phyloP scores from a whole-genome alignment of 306 rosid species.

The Castanopsis chinensis region DNA sequence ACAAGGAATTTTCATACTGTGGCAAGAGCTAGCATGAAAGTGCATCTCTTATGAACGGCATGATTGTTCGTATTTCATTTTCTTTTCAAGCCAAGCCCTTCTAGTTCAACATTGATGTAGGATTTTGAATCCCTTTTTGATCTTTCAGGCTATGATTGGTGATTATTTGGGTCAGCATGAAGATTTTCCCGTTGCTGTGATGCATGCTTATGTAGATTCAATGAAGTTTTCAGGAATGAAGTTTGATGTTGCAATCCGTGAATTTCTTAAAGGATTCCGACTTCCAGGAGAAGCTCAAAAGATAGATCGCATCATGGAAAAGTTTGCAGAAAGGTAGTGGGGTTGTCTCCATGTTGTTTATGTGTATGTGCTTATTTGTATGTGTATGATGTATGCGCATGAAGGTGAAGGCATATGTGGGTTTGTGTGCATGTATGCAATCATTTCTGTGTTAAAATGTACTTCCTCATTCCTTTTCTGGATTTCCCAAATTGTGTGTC shows the following conservation, averaged over 20 bases:
- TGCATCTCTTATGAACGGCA: background rate
- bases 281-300: slow-evolving; percentile 99
- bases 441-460: slow-evolving; percentile 16
- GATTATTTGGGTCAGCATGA: slow-evolving; percentile 99
- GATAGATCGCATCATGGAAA: slow-evolving; percentile 98
- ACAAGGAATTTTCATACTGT: background rate
- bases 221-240: slow-evolving; percentile 91
- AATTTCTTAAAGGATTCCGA: slow-evolving; percentile 94
- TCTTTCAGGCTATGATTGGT: slow-evolving; percentile 85
- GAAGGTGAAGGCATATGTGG: slow-evolving; percentile 1
- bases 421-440: slow-evolving; percentile 2
- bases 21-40: background rate
- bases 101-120: slow-evolving; percentile 24
- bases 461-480: background rate
- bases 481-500: background rate
- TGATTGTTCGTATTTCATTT: background rate
- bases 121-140: slow-evolving; percentile 20
- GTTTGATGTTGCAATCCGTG: slow-evolving; percentile 92
- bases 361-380: slow-evolving; percentile 8
- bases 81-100: background rate
- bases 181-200: slow-evolving; percentile 96
- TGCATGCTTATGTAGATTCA: slow-evolving; percentile 96
- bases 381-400: slow-evolving; percentile 7
- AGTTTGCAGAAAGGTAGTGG: slow-evolving; percentile 91
- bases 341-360: background rate